Evolutionary conservation across 805 yeast genomes (phyloP).

Genomic region (Saturnispora diversa): DNA sequence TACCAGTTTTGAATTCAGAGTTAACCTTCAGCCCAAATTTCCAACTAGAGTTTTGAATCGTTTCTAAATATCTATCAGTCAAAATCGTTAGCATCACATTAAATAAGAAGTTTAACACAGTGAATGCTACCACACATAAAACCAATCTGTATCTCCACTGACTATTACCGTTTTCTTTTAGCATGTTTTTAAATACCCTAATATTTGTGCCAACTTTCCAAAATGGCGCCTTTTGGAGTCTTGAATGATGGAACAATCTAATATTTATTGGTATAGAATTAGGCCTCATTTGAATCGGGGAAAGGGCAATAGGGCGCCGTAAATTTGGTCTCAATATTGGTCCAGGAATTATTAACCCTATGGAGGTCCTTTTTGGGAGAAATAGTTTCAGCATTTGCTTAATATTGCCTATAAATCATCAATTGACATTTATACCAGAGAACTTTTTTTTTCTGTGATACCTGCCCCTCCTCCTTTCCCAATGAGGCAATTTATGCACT

Average conservation of each 20-base stretch:
- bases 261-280: too few relatives aligned
- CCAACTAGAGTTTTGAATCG: constrained; percentile 23
- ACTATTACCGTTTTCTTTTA: constrained; percentile 31
- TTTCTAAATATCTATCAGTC: constrained; percentile 25
- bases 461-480: too few relatives aligned
- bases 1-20: constrained; percentile 30
- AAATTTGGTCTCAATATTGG: too few relatives aligned
- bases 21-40: constrained; percentile 25
- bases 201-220: constrained; percentile 30
- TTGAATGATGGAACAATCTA: constrained; percentile 9
- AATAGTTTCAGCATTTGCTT: too few relatives aligned
- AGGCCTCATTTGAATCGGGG: too few relatives aligned
- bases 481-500: neutral
- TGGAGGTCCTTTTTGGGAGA: too few relatives aligned
- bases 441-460: too few relatives aligned
- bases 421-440: too few relatives aligned
- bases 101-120: constrained; percentile 32
- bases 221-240: constrained; percentile 20
- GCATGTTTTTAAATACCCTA: constrained; percentile 19
- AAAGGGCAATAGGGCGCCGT: neutral
- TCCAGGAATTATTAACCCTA: too few relatives aligned
- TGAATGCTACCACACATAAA: constrained; percentile 35
- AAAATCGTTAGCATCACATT: constrained; percentile 29
- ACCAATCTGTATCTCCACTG: constrained; percentile 39
- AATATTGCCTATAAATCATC: too few relatives aligned